Percentiles rank a stretch among this genome's conserved stretches.
Conservation (phyloP, 257 asterid genomes). For the Leptodermis oblonga region DNA sequence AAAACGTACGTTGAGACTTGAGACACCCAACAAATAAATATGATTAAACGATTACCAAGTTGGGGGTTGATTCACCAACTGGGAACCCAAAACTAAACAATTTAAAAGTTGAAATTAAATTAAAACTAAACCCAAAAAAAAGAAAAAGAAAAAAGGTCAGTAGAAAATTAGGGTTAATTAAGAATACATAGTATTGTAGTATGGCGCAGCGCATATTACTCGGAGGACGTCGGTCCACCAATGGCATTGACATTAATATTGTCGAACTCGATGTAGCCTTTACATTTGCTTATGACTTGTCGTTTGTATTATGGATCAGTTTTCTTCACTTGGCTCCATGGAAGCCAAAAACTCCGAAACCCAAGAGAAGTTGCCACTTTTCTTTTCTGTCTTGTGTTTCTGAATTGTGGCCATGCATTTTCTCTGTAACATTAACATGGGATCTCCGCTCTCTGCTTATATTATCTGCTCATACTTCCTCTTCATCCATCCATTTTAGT, state of each 20-base stretch:
- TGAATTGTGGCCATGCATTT: too few relatives aligned
- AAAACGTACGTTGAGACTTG: neutral
- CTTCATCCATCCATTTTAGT: neutral
- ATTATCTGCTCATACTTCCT: slow-evolving; percentile 2
- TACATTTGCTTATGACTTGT: slow-evolving; percentile 17
- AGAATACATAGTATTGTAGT: neutral
- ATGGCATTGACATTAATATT: slow-evolving; percentile 16
- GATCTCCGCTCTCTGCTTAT: slow-evolving; percentile 26
- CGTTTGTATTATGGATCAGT: slow-evolving; percentile 18
- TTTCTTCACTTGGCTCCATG: slow-evolving; percentile 62
- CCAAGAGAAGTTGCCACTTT: slow-evolving; percentile 31
- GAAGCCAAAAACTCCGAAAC: slow-evolving; percentile 25
- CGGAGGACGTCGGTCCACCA: slow-evolving; percentile 27
- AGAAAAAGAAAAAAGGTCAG: neutral
- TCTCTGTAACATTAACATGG: slow-evolving; percentile 17
- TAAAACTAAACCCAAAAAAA: neutral
- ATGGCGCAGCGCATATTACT: slow-evolving; percentile 6
- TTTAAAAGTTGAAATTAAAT: too few relatives aligned
- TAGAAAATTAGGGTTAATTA: neutral
- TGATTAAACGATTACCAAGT: too few relatives aligned
- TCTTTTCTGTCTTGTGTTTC: slow-evolving; percentile 25
- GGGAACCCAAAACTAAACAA: too few relatives aligned
- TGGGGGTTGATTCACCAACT: too few relatives aligned
- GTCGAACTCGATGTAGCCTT: slow-evolving; percentile 36
- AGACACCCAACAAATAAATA: neutral